Conservation (phyloP, 2,329 filamentous ascomycete species). For the Phialophora chinensis region DNA sequence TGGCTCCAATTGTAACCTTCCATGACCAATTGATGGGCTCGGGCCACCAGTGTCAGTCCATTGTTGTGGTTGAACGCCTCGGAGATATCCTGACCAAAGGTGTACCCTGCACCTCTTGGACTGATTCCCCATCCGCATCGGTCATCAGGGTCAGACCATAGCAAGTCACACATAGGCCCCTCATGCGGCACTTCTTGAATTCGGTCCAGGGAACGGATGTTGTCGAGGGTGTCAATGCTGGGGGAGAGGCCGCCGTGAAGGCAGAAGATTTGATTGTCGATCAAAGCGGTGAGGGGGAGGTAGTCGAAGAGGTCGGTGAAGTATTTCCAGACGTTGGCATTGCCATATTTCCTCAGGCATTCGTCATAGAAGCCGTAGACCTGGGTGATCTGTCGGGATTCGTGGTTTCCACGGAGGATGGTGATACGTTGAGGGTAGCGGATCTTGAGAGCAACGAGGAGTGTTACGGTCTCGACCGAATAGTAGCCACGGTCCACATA, state of each 20-base stretch:
- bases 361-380: conserved; percentile 99
- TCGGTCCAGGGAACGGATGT: conserved; percentile 91
- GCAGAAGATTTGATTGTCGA: conserved; percentile 99
- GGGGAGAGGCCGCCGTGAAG: conserved; percentile 95
- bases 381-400: conserved; percentile 97
- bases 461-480: conserved; percentile 95
- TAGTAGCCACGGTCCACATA: conserved; percentile 99
- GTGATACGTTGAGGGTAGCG: conserved; percentile 98
- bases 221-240: conserved; percentile 93
- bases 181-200: conserved; percentile 99
- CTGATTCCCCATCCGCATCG: conserved; percentile 95
- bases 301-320: conserved; percentile 99
- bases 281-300: conserved; percentile 92
- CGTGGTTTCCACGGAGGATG: conserved; percentile 97
- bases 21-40: conserved; percentile 98
- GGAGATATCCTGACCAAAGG: conserved; percentile 95
- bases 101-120: conserved; percentile 91
- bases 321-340: conserved; percentile 99
- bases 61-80: conserved; percentile 99
- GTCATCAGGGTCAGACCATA: conserved; percentile 98
- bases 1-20: conserved; percentile 99
- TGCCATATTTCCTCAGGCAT: conserved; percentile 97
- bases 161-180: conserved; percentile 94
- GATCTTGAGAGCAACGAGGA: conserved; percentile 96
- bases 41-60: conserved; percentile 89